These are phyloP conservation scores for Tylopilus intermedius DNA, from an alignment of 768 basidiomycete genomes.

Conservation along the genomic window DNA sequence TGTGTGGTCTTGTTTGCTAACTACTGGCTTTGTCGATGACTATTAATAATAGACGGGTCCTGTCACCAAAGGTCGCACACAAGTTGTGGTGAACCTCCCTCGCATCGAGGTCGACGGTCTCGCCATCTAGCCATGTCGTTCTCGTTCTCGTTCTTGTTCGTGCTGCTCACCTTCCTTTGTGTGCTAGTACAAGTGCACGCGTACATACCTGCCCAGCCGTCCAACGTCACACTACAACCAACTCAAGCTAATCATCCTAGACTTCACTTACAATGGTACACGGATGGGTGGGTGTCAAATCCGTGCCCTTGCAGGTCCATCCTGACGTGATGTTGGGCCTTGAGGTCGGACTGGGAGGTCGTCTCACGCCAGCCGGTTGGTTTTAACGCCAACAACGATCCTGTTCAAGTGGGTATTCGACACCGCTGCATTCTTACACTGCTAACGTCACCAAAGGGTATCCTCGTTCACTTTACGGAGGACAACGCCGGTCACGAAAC, in stretches of 20 bases:
- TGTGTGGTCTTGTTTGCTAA: not conserved
- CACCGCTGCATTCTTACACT: not conserved
- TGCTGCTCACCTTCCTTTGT: constrained; percentile 5
- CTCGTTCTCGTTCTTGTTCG: constrained; percentile 1
- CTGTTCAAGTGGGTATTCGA: constrained; percentile 46
- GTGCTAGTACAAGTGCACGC: constrained; percentile 24
- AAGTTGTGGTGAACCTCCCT: constrained; percentile 1
- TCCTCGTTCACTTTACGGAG: constrained; percentile 80
- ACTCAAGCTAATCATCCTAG: constrained; percentile 44
- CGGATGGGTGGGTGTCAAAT: constrained; percentile 37
- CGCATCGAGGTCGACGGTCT: constrained; percentile 11
- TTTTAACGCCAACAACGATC: constrained; percentile 38
- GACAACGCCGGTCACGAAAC: constrained; percentile 41
- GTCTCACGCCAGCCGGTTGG: constrained; percentile 61
- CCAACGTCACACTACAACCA: constrained; percentile 55
- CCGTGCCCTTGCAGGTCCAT: not conserved
- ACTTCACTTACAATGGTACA: constrained; percentile 59
- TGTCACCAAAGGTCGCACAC: constrained; percentile 4
- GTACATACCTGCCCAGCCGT: constrained; percentile 71
- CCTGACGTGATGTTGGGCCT: constrained; percentile 11
- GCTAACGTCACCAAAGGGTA: constrained; percentile 47
- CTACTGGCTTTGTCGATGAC: not conserved
- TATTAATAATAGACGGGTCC: not conserved
- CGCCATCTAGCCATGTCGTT: constrained; percentile 14
- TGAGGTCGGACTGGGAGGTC: constrained; percentile 47